phyloP scores from a whole-genome alignment of 31 red algal species.

The Odonthalia washingtoniensis region DNA sequence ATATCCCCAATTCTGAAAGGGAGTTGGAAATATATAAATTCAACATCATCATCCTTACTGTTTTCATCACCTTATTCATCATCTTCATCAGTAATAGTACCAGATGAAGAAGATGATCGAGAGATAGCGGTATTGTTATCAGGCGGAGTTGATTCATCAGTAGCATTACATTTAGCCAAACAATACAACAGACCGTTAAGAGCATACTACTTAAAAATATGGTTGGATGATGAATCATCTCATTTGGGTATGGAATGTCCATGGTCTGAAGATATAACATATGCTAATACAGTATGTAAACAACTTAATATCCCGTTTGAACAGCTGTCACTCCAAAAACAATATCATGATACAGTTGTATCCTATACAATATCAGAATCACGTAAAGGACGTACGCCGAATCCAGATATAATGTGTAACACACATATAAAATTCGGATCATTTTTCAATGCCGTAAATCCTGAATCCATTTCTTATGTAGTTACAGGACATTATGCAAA shows the following conservation, averaged over 20 bases:
- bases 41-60: constrained; percentile 63
- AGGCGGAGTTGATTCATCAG: constrained; percentile 97
- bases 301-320: constrained; percentile 44
- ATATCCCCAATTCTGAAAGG: no score
- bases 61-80: constrained; percentile 94
- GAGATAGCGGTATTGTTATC: constrained; percentile 73
- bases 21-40: constrained; percentile 21
- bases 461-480: constrained; percentile 56
- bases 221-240: constrained; percentile 96
- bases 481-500: constrained; percentile 90
- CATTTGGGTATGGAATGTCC: constrained; percentile 91
- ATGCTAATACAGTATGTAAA: constrained; percentile 69
- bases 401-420: no score
- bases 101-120: no score
- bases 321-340: no score
- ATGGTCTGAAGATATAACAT: constrained; percentile 76
- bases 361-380: no score
- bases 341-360: no score
- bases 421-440: constrained; percentile 95
- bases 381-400: no score
- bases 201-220: constrained; percentile 96
- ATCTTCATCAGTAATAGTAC: constrained; percentile 62
- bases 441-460: constrained; percentile 74
- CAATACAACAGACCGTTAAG: constrained; percentile 56
- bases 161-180: constrained; percentile 69